phyloP scores from a whole-genome alignment of 345 rosid species.

The Gynandropsis gynandra region DNA sequence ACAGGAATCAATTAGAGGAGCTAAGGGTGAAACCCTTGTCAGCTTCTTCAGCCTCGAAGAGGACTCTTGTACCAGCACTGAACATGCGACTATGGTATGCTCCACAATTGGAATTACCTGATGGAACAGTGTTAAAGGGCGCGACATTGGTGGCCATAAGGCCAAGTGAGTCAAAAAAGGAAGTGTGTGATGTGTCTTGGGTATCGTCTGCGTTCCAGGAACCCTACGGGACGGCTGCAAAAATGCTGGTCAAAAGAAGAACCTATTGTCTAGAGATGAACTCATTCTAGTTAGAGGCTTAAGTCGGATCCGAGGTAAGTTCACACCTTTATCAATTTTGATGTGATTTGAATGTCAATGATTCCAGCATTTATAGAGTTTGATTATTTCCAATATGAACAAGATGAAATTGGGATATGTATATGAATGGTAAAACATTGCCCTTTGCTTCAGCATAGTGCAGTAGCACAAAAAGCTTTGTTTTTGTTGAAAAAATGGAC shows the following conservation, averaged over 20 bases:
- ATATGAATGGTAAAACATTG: no score
- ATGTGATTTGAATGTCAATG: not conserved
- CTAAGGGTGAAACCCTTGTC: slow-evolving; percentile 84
- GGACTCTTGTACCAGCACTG: slow-evolving; percentile 89
- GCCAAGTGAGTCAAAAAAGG: slow-evolving; percentile 73
- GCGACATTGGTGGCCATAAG: slow-evolving; percentile 90
- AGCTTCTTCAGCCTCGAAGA: slow-evolving; percentile 89
- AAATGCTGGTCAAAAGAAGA: slow-evolving; percentile 83
- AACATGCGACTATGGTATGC: slow-evolving; percentile 98
- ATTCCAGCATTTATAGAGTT: not conserved
- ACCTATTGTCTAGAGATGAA: slow-evolving; percentile 99
- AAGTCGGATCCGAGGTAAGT: slow-evolving; percentile 20
- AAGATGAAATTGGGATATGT: not conserved
- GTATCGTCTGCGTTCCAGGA: slow-evolving; percentile 76
- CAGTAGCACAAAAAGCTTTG: not conserved
- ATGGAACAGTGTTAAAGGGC: slow-evolving; percentile 74
- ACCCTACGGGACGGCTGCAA: slow-evolving; percentile 76
- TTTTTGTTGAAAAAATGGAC: no score
- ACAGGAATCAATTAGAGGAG: slow-evolving; percentile 83
- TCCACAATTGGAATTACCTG: slow-evolving; percentile 68
- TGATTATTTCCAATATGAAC: not conserved
- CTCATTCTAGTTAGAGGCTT: slow-evolving; percentile 44
- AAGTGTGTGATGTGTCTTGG: slow-evolving; percentile 71
- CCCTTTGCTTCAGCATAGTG: not conserved
- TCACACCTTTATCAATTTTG: not conserved